Evolutionary conservation across 164 flowering plant genomes (phyloP), one percentile per base, ranked within the genome.

Genomic region (Chimonanthus salicifolius): DNA sequence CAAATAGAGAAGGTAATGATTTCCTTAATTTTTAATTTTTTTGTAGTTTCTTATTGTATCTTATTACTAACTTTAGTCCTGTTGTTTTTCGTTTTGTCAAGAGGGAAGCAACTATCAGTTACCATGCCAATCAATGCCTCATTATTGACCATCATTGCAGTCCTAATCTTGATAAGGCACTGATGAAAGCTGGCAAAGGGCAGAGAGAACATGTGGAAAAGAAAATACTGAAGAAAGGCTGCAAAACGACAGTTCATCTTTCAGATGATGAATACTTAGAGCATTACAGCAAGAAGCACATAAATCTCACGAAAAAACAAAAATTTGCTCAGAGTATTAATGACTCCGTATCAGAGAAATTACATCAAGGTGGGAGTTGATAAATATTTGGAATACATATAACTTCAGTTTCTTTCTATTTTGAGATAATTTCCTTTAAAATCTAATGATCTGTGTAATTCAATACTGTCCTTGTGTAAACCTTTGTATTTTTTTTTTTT

Each of bases 201-300:
- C 88, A 86, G 70, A 64, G 86, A 50, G 88, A 80, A 74, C 85
- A 82, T 67, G 69, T 10, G 20, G 44, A 33, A 33, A 33, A 63
- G 4, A 44, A 33, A 20, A 63, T 4, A 63, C 5, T 18, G 66
- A 33, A 63, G 33, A 5, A 10, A 20, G 44, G 10, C 33, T 18
- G 66, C 43, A 21, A 63, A 18, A 63, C 46, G 66, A 87, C 83
- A 77, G 87, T 87, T 60, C 83, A 77, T 43, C 87, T 81, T 62
- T 74, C 75, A 58, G 94, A 87, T 76, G 91, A 87, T 78, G 80
- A 82, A 76, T 90, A 86, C 67, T 75, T 82, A 54, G 94, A 89
- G 49, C 83, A 77, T 79, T 88, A 83, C 69, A 78, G 76, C 62
- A 72, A 64, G 75, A 79, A 87, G 71, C 90, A 86, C 68, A 75